These are phyloP conservation scores for Penicillium italicum DNA, from an alignment of 2,329 filamentous ascomycete species.

Conservation along the genomic window DNA sequence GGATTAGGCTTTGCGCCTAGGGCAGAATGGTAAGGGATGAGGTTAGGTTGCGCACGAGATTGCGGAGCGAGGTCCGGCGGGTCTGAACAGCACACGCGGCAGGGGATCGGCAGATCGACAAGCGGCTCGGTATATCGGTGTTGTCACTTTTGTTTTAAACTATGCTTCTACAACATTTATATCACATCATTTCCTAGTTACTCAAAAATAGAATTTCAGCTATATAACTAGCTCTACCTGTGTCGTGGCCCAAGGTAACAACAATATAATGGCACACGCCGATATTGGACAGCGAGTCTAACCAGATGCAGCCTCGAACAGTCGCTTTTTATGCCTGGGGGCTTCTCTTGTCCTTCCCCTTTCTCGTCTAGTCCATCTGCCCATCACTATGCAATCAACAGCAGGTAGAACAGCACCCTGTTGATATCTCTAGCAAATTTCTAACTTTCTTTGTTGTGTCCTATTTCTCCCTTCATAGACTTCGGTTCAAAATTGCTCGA, in stretches of 20 bases:
- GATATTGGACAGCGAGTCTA: background rate
- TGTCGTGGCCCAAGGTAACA: background rate
- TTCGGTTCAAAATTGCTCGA: background rate
- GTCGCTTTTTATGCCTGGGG: background rate
- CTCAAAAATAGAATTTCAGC: background rate
- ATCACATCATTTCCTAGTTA: background rate
- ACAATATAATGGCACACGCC: background rate
- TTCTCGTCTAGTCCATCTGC: background rate
- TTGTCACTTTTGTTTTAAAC: background rate
- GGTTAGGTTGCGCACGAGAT: background rate
- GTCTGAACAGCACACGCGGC: background rate
- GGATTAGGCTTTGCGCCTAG: background rate
- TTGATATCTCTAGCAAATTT: background rate
- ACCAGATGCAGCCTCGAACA: too few species aligned
- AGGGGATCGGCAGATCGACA: slow-evolving; percentile 6
- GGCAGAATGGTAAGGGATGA: background rate
- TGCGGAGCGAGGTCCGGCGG: background rate
- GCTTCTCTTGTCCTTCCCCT: background rate
- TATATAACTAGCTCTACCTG: background rate
- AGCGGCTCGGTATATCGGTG: background rate
- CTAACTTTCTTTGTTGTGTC: background rate
- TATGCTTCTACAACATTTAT: background rate
- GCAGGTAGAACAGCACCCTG: background rate
- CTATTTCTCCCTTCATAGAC: background rate
- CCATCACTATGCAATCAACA: background rate